These are phyloP conservation scores for Verbena officinalis DNA, from an alignment of 257 asterid genomes.

Conservation along the genomic window DNA sequence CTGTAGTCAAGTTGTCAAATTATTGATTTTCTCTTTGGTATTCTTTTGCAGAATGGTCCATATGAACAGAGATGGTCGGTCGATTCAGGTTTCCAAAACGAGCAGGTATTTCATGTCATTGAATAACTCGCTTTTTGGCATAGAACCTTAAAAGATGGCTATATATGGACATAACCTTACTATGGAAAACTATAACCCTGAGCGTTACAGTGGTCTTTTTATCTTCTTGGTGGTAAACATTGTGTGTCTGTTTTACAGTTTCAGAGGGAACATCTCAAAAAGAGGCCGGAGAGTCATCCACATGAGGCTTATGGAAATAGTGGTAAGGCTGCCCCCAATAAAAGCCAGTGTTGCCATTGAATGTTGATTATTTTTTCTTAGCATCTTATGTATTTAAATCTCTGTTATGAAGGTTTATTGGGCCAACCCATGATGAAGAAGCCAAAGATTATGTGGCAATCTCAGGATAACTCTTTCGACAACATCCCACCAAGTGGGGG, in stretches of 20 bases:
- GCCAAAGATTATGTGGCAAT: conserved; percentile 73
- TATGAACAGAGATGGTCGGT: conserved; percentile 78
- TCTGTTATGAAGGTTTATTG: conserved; percentile 65
- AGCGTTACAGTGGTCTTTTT: conserved; percentile 10
- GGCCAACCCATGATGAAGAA: conserved; percentile 76
- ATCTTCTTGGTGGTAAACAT: not conserved
- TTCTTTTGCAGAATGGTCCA: conserved; percentile 54
- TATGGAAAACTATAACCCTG: not conserved
- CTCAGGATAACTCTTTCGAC: conserved; percentile 74
- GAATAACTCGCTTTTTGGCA: not conserved
- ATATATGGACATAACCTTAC: conserved; percentile 16
- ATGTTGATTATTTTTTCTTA: conserved; percentile 25
- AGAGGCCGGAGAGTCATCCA: conserved; percentile 70
- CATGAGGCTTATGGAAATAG: conserved; percentile 70
- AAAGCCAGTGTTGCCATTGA: conserved; percentile 23
- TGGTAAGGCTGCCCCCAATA: conserved; percentile 44
- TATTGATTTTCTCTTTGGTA: conserved; percentile 27
- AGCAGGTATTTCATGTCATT: conserved; percentile 64
- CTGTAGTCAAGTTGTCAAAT: conserved; percentile 19
- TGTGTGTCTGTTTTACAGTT: conserved; percentile 40
- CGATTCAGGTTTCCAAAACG: conserved; percentile 72
- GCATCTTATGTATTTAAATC: conserved; percentile 24
- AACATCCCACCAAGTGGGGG: conserved; percentile 59
- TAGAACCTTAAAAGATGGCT: conserved; percentile 4
- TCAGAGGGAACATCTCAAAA: conserved; percentile 67